phyloP scores from a whole-genome alignment of 257 asterid genomes.

The Buddleja alternifolia region DNA sequence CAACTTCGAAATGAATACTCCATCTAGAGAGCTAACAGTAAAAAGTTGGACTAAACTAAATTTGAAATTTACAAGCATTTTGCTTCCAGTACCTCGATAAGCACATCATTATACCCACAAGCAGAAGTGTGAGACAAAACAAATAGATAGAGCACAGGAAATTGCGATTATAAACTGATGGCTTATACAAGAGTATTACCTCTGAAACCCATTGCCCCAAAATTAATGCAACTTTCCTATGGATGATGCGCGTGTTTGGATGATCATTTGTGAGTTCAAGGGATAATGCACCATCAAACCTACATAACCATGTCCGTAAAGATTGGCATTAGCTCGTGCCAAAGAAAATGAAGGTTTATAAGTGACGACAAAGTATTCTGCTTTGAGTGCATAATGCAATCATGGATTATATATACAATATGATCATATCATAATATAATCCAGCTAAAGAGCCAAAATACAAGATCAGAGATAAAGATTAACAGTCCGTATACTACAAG shows the following conservation, averaged over 20 bases:
- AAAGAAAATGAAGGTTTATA: conserved; percentile 19
- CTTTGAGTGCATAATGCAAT: conserved; percentile 7
- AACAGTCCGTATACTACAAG: not conserved
- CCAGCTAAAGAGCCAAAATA: conserved; percentile 22
- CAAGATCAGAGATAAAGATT: conserved; percentile 11
- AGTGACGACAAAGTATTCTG: not conserved
- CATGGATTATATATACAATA: conserved; percentile 6
- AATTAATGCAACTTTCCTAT: conserved; percentile 90
- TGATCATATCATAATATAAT: not conserved
- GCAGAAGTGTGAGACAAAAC: conserved; percentile 16
- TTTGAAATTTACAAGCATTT: conserved; percentile 21
- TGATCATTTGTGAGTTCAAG: conserved; percentile 78
- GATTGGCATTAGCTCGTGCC: conserved; percentile 20
- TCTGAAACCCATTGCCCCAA: conserved; percentile 99
- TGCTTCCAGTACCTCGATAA: conserved; percentile 21
- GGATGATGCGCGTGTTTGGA: conserved; percentile 93
- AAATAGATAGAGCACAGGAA: conserved; percentile 14
- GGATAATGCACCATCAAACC: conserved; percentile 95
- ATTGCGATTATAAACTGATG: conserved; percentile 9
- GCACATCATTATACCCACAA: conserved; percentile 20
- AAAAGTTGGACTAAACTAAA: conserved; percentile 11
- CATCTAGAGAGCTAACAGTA: conserved; percentile 8
- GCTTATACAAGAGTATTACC: conserved; percentile 50
- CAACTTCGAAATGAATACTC: conserved; percentile 2
- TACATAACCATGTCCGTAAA: conserved; percentile 40